Evolutionary conservation across 108 stramenopile genomes (phyloP), one percentile per base, ranked within the genome.

Genomic region (Cyclotella sp.): DNA sequence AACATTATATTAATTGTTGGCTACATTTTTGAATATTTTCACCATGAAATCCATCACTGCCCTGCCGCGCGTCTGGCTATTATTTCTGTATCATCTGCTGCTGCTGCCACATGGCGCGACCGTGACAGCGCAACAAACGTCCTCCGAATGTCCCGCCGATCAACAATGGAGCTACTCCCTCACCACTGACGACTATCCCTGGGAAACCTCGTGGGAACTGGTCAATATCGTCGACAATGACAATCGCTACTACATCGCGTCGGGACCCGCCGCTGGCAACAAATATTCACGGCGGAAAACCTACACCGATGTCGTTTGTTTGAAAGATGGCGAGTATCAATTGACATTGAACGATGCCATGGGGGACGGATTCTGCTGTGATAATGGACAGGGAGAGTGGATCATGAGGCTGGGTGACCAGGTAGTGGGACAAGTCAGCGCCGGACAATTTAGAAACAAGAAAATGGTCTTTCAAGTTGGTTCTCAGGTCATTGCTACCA

Each of bases 301-400:
- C 19, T 64, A 64, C 43, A 13, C 1, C 24, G 22, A 45, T 7
- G 12, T 43, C 12, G 12, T 3, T 8, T 61, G 60, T 14, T 45
- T 64, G 24, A 4, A 43, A 3, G 0, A 13, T 19, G 63, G 63
- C 11, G 22, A 64, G 18, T 64, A 64, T 13, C 9, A 0, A 19
- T 45, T 64, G 43, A 45, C 13, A 3, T 19, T 64, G 63, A 1
- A 9, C 3, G 63, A 64, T 22, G 2, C 22, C 3, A 45, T 45
- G 63, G 63, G 62, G 29, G 63, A 64, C 30, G 63, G 63, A 45
- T 64, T 64, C 6, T 64, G 63, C 22, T 64, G 63, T 22, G 43
- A 45, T 22, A 45, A 21, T 28, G 63, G 63, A 10, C 18, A 45
- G n/a, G 63, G 63, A 22, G 7, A 22, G 43, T 64, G 42, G 42